phyloP scores from a whole-genome alignment of 148 eudicot genomes.

The Vaccinium darrowii region DNA sequence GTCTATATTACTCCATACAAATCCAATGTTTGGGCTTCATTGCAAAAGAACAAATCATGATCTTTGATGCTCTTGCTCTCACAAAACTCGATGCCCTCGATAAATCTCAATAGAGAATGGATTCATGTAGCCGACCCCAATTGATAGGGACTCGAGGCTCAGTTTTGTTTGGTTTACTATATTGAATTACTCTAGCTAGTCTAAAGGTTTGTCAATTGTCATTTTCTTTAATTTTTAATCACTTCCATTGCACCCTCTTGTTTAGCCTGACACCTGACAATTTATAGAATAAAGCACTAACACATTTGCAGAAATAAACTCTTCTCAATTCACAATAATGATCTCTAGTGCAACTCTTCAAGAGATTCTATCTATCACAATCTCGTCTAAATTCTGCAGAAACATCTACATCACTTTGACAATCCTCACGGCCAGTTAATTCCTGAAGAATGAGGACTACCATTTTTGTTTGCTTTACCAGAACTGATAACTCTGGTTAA shows the following conservation, averaged over 20 bases:
- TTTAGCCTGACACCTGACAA: not conserved
- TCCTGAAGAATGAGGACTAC: not conserved
- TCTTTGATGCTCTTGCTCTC: not conserved
- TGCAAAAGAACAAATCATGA: not conserved
- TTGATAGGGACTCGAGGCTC: too few relatives aligned
- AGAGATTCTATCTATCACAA: not conserved
- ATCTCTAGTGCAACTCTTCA: not conserved
- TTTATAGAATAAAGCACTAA: not conserved
- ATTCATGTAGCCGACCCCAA: too few relatives aligned
- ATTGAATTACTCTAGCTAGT: too few relatives aligned
- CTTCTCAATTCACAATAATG: not conserved
- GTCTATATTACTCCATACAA: not conserved
- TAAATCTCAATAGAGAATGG: too few relatives aligned
- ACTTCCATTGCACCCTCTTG: not conserved
- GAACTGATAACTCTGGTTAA: not conserved
- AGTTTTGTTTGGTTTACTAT: not conserved
- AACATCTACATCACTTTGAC: not conserved
- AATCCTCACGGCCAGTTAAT: not conserved
- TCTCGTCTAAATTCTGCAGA: not conserved
- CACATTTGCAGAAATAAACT: not conserved
- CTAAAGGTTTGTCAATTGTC: not conserved
- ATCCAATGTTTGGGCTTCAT: not conserved
- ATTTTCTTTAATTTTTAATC: not conserved
- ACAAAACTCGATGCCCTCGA: not conserved
- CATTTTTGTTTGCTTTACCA: not conserved